Conservation (phyloP, 1,139 yeast genomes). For the Yamadazyma siamensis region DNA sequence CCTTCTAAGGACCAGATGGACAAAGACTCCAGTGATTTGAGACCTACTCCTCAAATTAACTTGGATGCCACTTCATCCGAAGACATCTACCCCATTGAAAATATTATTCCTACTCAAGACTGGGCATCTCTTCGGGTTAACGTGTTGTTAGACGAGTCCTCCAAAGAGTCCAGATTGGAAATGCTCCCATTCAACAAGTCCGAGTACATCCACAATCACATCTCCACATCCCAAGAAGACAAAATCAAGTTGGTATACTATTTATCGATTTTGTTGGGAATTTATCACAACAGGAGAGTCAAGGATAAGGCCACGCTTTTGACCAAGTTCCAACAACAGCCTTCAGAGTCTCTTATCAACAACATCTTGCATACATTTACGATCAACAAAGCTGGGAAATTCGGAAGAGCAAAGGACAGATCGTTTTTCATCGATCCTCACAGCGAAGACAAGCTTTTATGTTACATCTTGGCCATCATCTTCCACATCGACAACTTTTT, state of each 20-base stretch:
- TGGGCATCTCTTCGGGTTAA: slow-evolving; percentile 62
- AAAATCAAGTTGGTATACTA: slow-evolving; percentile 73
- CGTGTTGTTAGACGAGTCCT: slow-evolving; percentile 48
- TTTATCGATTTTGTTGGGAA: slow-evolving; percentile 74
- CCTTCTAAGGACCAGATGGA: slow-evolving; percentile 66
- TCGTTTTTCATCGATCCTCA: slow-evolving; percentile 79
- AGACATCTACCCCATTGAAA: slow-evolving; percentile 73
- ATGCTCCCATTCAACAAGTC: slow-evolving; percentile 52
- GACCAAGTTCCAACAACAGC: slow-evolving; percentile 56
- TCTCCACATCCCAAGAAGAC: slow-evolving; percentile 47
- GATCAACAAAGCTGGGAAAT: slow-evolving; percentile 57
- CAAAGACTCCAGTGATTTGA: slow-evolving; percentile 52
- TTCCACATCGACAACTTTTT: slow-evolving; percentile 75
- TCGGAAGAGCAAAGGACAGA: slow-evolving; percentile 72
- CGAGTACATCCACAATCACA: slow-evolving; percentile 30
- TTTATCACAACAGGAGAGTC: slow-evolving; percentile 69
- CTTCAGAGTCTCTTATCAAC: slow-evolving; percentile 72
- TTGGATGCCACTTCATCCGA: slow-evolving; percentile 75
- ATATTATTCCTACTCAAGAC: slow-evolving; percentile 68
- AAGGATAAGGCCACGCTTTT: slow-evolving; percentile 58
- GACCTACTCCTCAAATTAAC: slow-evolving; percentile 82
- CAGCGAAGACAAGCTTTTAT: slow-evolving; percentile 79
- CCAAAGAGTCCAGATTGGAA: slow-evolving; percentile 47
- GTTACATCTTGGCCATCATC: slow-evolving; percentile 70
- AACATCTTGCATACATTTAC: slow-evolving; percentile 72